These are phyloP conservation scores for Licmophora abbreviata DNA, from an alignment of 108 stramenopile species.

Conservation along the genomic window DNA sequence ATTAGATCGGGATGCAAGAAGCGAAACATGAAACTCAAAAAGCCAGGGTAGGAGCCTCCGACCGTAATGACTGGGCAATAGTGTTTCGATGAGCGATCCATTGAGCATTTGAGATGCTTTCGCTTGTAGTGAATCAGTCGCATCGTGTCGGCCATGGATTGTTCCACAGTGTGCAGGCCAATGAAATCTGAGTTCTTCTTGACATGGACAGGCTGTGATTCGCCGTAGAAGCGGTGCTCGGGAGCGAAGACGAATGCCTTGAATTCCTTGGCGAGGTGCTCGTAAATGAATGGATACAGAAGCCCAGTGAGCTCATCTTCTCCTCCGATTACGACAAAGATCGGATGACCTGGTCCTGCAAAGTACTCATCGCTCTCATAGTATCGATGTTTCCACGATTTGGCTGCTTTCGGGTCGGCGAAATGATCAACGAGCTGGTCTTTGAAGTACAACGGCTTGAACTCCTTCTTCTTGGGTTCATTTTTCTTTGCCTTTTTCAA, in stretches of 20 bases:
- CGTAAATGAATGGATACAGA: slow-evolving; percentile 61
- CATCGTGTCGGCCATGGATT: slow-evolving; percentile 43
- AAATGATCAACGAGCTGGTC: slow-evolving; percentile 57
- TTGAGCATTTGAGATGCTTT: slow-evolving; percentile 29
- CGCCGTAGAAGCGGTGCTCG: slow-evolving; percentile 83
- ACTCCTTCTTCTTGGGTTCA: no score
- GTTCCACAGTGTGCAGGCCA: slow-evolving; percentile 45
- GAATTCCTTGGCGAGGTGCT: slow-evolving; percentile 53
- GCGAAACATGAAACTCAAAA: slow-evolving; percentile 61
- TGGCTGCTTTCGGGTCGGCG: not conserved
- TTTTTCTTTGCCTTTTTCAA: no score
- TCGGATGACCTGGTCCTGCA: slow-evolving; percentile 63
- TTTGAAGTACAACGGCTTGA: no score
- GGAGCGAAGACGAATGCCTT: slow-evolving; percentile 59
- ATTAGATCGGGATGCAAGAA: slow-evolving; percentile 50
- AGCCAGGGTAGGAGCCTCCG: slow-evolving; percentile 73
- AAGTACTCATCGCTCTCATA: slow-evolving; percentile 39
- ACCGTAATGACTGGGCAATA: slow-evolving; percentile 79
- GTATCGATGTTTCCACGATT: slow-evolving; percentile 50
- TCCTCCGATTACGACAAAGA: slow-evolving; percentile 69
- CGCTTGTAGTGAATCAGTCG: slow-evolving; percentile 18
- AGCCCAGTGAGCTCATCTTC: slow-evolving; percentile 40
- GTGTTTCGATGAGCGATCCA: slow-evolving; percentile 18
- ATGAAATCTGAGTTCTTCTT: slow-evolving; percentile 24
- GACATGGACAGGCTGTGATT: slow-evolving; percentile 35